Base-by-base conservation (phyloP, 106 monocot species). In the Dendrobium huoshanense region DNA sequence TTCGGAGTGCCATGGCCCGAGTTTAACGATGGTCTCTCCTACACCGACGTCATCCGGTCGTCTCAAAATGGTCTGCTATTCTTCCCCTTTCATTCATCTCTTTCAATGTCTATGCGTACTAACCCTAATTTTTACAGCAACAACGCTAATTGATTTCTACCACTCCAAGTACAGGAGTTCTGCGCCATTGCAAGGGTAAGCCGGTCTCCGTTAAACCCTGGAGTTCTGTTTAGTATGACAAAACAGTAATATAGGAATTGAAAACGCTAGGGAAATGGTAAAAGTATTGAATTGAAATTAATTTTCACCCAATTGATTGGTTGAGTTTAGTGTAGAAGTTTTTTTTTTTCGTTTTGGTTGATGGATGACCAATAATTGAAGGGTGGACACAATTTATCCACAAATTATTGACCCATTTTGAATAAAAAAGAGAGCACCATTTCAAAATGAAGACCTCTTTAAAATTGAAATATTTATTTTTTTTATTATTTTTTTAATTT, bases 111-210 rank as follows among this genome's bases (percentile, higher is more conserved):
- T 41, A 0, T 67, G 59, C 6, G 2, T 65, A 75, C 59, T 24
- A 55, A 42, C 45, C 43, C 15, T 55, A 81, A 68, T 43, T 17
- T 24, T 58, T 10, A 58, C 81, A 87, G 88, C 24, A 75, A 8
- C 22, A n/a, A 89, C 88, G 31, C 82, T 96, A 64, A 89, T 96
- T 37, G 87, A 80, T 7, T 93, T 96, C 85, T 96, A 92, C 84
- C 86, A 87, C 51, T 80, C 80, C 65, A 87, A 84, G 81, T 92
- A 95, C 86, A 79, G 77, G 82, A 87, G 42, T 80, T 95, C 92
- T 11, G 95, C 92, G 3, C 95, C 95, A 18, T 47, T 83, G 58
- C 85, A 87, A 72, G 95, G 92, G 91, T 89, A 79, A 80, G 78
- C 75, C 15, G 4, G 13, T 24, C 22, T 22, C 54, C 58, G 51